Evolutionary conservation across 352 stramenopile genomes (phyloP).

Genomic region (Globisporangium megalacanthum): DNA sequence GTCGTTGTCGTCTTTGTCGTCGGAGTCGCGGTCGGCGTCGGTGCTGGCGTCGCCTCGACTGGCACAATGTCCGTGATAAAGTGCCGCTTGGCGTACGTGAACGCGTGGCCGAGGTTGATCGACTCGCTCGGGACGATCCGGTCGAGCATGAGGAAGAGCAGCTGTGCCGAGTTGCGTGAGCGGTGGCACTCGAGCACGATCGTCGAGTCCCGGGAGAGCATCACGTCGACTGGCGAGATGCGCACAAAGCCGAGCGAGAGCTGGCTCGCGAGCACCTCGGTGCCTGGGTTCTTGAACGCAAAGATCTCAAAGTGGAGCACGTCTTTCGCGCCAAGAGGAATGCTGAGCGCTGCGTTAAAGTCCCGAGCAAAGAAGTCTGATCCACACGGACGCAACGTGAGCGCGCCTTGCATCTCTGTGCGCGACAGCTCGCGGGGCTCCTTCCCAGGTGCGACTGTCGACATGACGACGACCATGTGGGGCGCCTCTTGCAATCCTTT

Average conservation of each 20-base stretch:
- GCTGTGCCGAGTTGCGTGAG: slow-evolving; percentile 37
- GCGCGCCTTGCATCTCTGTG: slow-evolving; percentile 67
- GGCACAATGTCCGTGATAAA: slow-evolving; percentile 70
- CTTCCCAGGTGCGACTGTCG: slow-evolving; percentile 41
- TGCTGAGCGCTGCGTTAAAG: slow-evolving; percentile 66
- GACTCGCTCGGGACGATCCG: slow-evolving; percentile 58
- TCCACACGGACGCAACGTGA: slow-evolving; percentile 64
- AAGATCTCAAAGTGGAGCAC: slow-evolving; percentile 84
- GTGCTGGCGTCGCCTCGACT: slow-evolving; percentile 40
- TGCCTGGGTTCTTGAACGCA: slow-evolving; percentile 46
- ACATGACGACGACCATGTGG: slow-evolving; percentile 77
- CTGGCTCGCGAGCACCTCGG: slow-evolving; percentile 51
- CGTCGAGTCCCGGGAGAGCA: slow-evolving; percentile 71
- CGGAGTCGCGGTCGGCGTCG: slow-evolving; percentile 18
- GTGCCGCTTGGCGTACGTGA: slow-evolving; percentile 73
- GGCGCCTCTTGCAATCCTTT: slow-evolving; percentile 57
- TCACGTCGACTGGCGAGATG: slow-evolving; percentile 62
- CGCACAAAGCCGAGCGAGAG: slow-evolving; percentile 70
- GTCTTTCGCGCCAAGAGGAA: slow-evolving; percentile 51
- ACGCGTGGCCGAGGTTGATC: slow-evolving; percentile 70
- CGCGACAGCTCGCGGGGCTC: slow-evolving; percentile 55
- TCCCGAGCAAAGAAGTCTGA: slow-evolving; percentile 74
- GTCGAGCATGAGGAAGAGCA: slow-evolving; percentile 75
- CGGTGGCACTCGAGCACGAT: slow-evolving; percentile 66
- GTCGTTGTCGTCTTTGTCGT: not conserved